Evolutionary conservation across 176 grass and related monocot genomes (phyloP).

Genomic region (Coix lacrymajobi): DNA sequence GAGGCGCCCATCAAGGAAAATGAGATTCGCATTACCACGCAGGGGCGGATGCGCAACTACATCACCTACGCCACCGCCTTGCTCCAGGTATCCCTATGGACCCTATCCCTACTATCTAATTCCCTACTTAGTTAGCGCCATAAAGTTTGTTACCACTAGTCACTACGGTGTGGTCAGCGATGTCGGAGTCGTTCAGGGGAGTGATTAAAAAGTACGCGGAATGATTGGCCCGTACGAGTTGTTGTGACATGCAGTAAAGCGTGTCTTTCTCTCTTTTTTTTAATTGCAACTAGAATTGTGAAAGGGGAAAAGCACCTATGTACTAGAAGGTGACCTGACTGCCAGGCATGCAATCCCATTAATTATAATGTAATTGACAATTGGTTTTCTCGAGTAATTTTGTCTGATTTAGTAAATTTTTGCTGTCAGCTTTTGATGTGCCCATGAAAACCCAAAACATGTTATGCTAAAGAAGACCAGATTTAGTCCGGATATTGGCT

Average conservation of each 20-base stretch:
- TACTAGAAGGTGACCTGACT: neutral
- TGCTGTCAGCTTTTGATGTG: neutral
- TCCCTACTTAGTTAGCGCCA: conserved; percentile 16
- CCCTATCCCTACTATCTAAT: conserved; percentile 21
- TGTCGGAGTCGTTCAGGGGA: neutral
- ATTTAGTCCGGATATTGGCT: neutral
- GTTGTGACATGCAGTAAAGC: neutral
- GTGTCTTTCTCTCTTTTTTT: neutral
- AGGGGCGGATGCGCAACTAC: conserved; percentile 99
- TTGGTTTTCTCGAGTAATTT: neutral
- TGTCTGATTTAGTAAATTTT: neutral
- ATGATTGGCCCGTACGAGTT: conserved; percentile 30
- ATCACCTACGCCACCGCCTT: conserved; percentile 93
- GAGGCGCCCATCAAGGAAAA: conserved; percentile 97
- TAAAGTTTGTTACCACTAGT: neutral
- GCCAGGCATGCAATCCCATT: neutral
- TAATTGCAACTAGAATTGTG: neutral
- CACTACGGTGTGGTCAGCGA: neutral
- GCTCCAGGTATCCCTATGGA: conserved; percentile 64
- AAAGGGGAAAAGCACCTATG: neutral
- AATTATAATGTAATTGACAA: neutral
- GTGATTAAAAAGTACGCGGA: conserved; percentile 5
- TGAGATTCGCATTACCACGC: conserved; percentile 95
- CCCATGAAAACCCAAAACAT: neutral
- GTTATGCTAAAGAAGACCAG: neutral